Percentiles rank a stretch among this genome's conserved stretches.
These are phyloP conservation scores for Aegilops sharonensis DNA, from an alignment of 176 grass and related monocot genomes.

Conservation along the genomic window DNA sequence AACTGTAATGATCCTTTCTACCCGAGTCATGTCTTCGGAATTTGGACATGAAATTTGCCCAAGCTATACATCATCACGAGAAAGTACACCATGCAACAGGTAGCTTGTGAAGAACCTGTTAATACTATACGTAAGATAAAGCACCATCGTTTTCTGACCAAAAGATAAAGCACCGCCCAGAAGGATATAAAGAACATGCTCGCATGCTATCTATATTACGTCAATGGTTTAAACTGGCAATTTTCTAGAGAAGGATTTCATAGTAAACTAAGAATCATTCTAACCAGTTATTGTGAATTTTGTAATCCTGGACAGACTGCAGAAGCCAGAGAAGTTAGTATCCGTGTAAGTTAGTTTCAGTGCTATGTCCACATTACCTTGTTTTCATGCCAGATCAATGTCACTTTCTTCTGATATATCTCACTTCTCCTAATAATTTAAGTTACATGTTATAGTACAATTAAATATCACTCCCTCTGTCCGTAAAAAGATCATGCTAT, in stretches of 20 bases:
- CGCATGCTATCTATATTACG: background rate
- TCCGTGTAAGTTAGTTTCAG: background rate
- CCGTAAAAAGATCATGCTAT: too few relatives aligned
- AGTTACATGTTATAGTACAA: background rate
- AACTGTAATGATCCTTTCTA: background rate
- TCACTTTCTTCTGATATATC: background rate
- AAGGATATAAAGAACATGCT: background rate
- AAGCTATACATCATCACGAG: background rate
- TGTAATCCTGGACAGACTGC: background rate
- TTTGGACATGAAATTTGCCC: slow-evolving; percentile 1
- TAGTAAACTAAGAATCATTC: background rate
- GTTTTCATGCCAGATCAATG: background rate
- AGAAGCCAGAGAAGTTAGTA: background rate
- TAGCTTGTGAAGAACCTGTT: background rate
- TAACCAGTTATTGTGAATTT: background rate
- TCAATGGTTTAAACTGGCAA: background rate
- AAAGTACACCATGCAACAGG: background rate
- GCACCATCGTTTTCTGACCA: background rate
- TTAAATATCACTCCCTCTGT: background rate
- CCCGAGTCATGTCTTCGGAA: background rate
- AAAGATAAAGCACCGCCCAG: background rate
- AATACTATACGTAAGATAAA: background rate
- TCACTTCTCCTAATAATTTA: background rate
- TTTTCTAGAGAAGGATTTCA: background rate
- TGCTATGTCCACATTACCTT: background rate